Evolutionary conservation across 352 stramenopile species (phyloP).

Genomic region (Pythium apleroticum): DNA sequence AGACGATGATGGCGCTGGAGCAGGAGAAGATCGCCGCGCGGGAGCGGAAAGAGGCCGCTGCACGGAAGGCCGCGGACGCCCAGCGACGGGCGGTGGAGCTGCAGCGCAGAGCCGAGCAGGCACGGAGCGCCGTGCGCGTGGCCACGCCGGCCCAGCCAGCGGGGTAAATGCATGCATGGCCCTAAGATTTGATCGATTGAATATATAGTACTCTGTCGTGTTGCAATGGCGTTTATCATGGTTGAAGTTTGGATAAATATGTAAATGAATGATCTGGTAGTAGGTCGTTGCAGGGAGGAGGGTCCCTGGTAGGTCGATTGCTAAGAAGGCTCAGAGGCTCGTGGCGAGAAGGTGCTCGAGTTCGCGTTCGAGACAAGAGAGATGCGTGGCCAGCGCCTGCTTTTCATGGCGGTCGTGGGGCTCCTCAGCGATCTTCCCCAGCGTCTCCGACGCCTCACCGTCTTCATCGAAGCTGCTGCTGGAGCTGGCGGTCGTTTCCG

Average conservation of each 20-base stretch:
- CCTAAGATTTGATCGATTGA: no score
- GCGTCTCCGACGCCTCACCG: background rate
- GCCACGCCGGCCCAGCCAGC: conserved; percentile 7
- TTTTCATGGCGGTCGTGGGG: conserved; percentile 15
- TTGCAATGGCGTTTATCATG: no score
- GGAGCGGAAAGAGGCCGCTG: conserved; percentile 43
- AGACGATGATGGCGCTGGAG: conserved; percentile 50
- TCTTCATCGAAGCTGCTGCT: conserved; percentile 50
- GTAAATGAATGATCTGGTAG: background rate
- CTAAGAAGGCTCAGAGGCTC: background rate
- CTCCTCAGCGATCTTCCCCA: conserved; percentile 25
- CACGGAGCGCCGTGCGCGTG: conserved; percentile 34
- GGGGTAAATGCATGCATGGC: conserved; percentile 1
- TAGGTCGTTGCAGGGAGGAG: background rate
- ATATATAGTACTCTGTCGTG: background rate
- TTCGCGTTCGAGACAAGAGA: conserved; percentile 49
- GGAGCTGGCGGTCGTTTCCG: conserved; percentile 56
- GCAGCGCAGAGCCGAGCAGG: conserved; percentile 49
- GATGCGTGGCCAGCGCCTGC: conserved; percentile 23
- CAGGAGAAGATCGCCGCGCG: conserved; percentile 45
- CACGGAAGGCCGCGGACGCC: conserved; percentile 53
- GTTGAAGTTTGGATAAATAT: background rate
- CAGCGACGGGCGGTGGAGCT: conserved; percentile 58
- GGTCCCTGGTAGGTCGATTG: no score
- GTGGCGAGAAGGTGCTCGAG: conserved; percentile 25